Base-by-base conservation (phyloP, 345 rosid species). In the Bretschneidera sinensis region DNA sequence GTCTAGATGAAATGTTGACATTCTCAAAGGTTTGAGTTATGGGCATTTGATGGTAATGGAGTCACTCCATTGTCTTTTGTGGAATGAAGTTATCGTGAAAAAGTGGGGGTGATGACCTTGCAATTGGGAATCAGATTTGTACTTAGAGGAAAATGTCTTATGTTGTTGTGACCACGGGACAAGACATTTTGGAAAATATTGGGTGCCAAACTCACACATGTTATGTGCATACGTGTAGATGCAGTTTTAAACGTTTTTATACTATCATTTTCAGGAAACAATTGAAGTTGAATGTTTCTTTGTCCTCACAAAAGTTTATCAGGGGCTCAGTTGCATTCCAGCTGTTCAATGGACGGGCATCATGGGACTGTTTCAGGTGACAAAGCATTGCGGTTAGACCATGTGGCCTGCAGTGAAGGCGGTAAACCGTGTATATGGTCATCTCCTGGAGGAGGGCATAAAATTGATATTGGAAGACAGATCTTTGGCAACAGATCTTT, bases 401-500 rank as follows among this genome's bases (percentile, higher is more conserved):
- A 33, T 22, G 62, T 59, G 33, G 69, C 52, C 17, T 45, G 66
- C 34, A 21, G 2, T 55, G 82, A 78, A 57, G 76, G 71, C 45
- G 66, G 68, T 71, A 71, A 71, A 68, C 87, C 82, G 1, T 62
- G 52, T 28, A 62, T 84, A 70, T 88, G 92, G 99, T 78, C 92
- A 8, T 79, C 95, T 20, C 83, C 83, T 1, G 86, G 71, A 71
- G 95, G 84, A 56, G 89, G 80, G 55, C 48, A 68, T 58, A 71
- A 75, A 45, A 79, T 85, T 57, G 84, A 80, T 50, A 66, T 83
- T 17, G 83, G 85, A 62, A 90, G 83, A 33, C 95, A 83, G 70
- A 94, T 94, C 45, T 94, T 94, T 67, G 90, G 99, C 83, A 94
- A 90, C 70, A 83, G 97, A 74, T 83, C 97, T 48, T 71, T 94